Base-by-base conservation (phyloP, 139 green algal species). In the Chlorella sp. region DNA sequence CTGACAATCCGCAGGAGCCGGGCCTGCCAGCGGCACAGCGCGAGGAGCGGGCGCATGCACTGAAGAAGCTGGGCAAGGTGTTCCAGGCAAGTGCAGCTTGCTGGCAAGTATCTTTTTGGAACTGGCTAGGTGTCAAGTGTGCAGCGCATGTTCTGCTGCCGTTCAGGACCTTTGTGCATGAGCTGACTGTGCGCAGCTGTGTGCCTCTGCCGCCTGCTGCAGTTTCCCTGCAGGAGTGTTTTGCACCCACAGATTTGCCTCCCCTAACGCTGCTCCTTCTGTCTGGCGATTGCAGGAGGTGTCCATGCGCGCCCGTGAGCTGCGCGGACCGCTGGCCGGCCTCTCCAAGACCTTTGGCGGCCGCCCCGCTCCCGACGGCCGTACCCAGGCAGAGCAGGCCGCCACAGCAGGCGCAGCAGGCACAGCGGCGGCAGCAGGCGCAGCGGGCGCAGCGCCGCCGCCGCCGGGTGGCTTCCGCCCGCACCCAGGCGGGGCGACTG, bases 1-100 rank as follows among this genome's bases (percentile, higher is more conserved):
- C 64, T 34, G 58, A 6, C 30, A 16, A 43, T 26, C 58, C 32
- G 51, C 81, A 92, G 83, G 85, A 83, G 22, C 58, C 77, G 41
- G 81, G 85, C 36, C 19, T 88, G 44, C 16, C 51, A 56, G 87
- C 83, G 40, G 75, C 65, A 0, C 64, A 87, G 44, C 81, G 90
- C 54, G 79, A 67, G 24, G 54, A 88, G 38, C 82, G 93, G 48
- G 90, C 92, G 0, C 83, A 87, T 28, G 92, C 87, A 1, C 75
- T 95, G 38, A 84, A 86, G 56, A 86, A 88, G 73, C 54, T 94
- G 54, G 92, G 91, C n/a, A 69, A 80, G 48, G 89, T 94, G n/a
- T 95, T 93, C 75, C 70, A 78, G 73, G 83, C 87, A 54, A n/a
- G 51, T 51, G 38, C 34, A 1, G 51, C 36, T 8, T 5, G 8